These are phyloP conservation scores for Fusarium solani-melongenae DNA, from an alignment of 2,329 filamentous ascomycete species.

Conservation along the genomic window DNA sequence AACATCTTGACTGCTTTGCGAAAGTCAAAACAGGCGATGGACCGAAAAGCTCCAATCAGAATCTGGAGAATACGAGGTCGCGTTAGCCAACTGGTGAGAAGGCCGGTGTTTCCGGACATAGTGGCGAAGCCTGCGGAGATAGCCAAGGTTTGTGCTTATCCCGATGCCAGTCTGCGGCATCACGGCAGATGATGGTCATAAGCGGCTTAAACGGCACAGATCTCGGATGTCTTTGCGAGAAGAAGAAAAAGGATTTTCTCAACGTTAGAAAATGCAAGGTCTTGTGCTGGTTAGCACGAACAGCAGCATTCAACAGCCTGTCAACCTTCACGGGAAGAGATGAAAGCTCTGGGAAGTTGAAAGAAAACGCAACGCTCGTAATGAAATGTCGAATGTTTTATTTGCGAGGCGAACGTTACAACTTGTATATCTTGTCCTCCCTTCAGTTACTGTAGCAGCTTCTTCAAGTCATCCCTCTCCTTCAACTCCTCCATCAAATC, in stretches of 20 bases:
- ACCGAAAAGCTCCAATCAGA: neutral
- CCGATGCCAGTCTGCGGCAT: neutral
- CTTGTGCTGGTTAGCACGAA: no score
- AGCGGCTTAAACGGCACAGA: neutral
- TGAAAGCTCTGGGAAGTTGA: no score
- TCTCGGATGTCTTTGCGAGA: neutral
- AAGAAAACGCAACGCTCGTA: no score
- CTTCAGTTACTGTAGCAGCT: neutral
- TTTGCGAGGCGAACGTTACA: no score
- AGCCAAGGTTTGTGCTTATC: neutral
- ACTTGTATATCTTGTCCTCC: no score
- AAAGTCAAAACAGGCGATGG: neutral
- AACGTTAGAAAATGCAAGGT: no score
- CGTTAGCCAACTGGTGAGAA: neutral
- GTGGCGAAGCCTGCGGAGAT: neutral
- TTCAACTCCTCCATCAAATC: slow-evolving; percentile 5
- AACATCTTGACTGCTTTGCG: neutral
- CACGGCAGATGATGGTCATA: neutral
- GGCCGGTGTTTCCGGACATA: neutral
- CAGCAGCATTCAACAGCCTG: no score
- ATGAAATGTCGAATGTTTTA: no score
- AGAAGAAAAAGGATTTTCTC: no score
- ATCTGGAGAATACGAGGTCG: neutral
- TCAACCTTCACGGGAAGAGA: no score
- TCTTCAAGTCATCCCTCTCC: slow-evolving; percentile 38